These are phyloP conservation scores for Helicostylum pulchrum DNA, from an alignment of 192 early-diverging fungal species.

Conservation along the genomic window DNA sequence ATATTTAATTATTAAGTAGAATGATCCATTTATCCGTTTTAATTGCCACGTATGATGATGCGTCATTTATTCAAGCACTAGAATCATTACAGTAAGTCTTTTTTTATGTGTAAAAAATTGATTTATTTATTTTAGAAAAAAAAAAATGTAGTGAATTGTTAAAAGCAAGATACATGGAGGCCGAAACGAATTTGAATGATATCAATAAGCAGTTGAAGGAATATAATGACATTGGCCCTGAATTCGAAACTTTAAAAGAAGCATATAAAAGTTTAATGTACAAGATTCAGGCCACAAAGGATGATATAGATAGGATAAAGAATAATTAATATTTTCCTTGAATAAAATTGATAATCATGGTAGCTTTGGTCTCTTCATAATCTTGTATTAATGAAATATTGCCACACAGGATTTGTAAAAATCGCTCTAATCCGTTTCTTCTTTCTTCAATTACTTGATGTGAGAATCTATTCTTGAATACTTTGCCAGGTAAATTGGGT, in stretches of 20 bases:
- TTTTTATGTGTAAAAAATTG: background rate
- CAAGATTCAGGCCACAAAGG: constrained; percentile 6
- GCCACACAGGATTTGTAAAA: constrained; percentile 82
- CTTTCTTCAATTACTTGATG: constrained; percentile 92
- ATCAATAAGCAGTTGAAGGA: background rate
- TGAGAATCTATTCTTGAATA: constrained; percentile 91
- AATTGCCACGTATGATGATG: constrained; percentile 4
- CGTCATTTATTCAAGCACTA: background rate
- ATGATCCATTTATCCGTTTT: constrained; percentile 3
- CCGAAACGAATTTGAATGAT: background rate
- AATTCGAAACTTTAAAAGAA: background rate
- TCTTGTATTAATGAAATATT: constrained; percentile 1
- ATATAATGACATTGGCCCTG: constrained; percentile 4
- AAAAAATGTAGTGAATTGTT: background rate
- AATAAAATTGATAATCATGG: background rate
- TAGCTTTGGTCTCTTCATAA: background rate
- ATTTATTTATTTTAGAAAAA: background rate
- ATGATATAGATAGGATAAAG: constrained; percentile 10
- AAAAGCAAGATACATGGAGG: background rate
- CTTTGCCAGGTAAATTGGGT: constrained; percentile 93
- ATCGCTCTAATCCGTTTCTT: constrained; percentile 86
- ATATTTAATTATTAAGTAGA: background rate
- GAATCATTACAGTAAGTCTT: background rate
- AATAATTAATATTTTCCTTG: background rate
- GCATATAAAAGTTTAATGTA: background rate